Conservation (phyloP, 2,329 filamentous ascomycete genomes). For the Gaeumannomyces sp. region DNA sequence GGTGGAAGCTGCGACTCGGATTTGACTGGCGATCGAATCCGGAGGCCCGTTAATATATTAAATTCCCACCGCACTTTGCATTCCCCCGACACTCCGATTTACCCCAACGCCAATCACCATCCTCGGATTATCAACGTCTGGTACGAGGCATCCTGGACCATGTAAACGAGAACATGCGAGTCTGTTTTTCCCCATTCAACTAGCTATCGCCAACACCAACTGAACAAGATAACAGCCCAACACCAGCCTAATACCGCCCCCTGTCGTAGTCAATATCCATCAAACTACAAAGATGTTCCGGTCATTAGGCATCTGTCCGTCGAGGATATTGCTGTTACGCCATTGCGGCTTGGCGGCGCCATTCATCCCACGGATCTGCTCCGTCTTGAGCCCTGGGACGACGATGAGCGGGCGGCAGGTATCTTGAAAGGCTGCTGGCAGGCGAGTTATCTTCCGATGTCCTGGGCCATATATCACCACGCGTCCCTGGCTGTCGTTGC, state of each 20-base stretch:
- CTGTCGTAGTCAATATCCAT: neutral
- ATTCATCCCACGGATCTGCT: neutral
- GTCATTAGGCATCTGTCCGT: neutral
- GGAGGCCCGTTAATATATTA: neutral
- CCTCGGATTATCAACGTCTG: neutral
- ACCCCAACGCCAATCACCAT: neutral
- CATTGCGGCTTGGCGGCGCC: neutral
- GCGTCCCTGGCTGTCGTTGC: neutral
- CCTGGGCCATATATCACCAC: neutral
- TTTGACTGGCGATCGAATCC: too few relatives aligned
- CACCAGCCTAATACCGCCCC: neutral
- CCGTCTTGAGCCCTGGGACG: neutral
- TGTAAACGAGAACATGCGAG: neutral
- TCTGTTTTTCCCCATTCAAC: neutral
- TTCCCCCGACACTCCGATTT: neutral
- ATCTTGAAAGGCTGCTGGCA: too few relatives aligned
- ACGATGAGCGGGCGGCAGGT: too few relatives aligned
- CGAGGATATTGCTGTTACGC: neutral
- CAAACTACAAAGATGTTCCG: neutral
- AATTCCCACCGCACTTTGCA: neutral
- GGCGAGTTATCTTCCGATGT: neutral
- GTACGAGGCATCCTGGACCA: neutral
- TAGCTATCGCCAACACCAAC: neutral
- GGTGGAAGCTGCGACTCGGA: neutral
- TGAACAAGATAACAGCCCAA: neutral